Evolutionary conservation across 305 asterid genomes (phyloP).

Genomic region (Solanum hybrid): DNA sequence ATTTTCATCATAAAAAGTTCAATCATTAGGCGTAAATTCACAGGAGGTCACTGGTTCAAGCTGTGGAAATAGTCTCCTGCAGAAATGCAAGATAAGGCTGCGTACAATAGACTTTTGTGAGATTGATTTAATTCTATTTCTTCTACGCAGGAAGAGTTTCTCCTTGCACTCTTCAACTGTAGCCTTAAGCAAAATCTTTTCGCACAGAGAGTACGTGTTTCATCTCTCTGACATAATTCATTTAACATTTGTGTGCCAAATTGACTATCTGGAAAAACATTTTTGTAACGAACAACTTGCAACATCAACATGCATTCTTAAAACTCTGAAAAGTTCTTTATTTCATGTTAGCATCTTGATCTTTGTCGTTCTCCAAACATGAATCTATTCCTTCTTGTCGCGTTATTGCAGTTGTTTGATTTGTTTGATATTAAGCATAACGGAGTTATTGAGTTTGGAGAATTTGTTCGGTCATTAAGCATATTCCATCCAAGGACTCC

Average conservation of each 20-base stretch:
- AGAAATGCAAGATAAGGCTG: neutral
- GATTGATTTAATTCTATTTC: too few species aligned
- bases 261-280: too few species aligned
- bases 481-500: conserved; percentile 72
- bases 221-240: too few species aligned
- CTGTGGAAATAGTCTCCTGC: neutral
- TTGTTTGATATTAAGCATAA: conserved; percentile 54
- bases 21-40: neutral
- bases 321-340: neutral
- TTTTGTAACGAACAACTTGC: too few species aligned
- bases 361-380: neutral
- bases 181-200: too few species aligned
- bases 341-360: neutral
- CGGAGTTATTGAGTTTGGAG: conserved; percentile 78
- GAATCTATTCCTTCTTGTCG: neutral
- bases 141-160: too few species aligned
- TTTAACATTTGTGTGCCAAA: too few species aligned
- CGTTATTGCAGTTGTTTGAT: conserved; percentile 50
- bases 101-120: neutral
- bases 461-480: conserved; percentile 63
- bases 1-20: neutral
- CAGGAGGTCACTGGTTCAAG: neutral
- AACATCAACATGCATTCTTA: too few species aligned
- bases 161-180: too few species aligned
- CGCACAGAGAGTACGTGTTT: too few species aligned